phyloP scores from a whole-genome alignment of 169 alveolate genomes.

The Eimeria nieschulzi region DNA sequence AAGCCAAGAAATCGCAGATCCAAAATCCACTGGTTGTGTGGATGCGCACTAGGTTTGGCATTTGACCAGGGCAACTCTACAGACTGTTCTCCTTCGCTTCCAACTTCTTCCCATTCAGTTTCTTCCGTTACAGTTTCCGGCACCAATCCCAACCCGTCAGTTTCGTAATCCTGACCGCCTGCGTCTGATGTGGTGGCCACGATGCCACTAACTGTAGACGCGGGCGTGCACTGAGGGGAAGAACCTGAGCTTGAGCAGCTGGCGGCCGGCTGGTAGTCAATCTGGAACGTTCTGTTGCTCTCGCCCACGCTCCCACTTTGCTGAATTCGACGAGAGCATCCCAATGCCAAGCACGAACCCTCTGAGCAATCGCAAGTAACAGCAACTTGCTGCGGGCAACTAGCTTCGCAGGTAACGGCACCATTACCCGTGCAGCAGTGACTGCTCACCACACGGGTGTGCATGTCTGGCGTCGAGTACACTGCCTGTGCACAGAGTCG shows the following conservation, averaged over 20 bases:
- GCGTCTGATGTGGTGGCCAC: not conserved
- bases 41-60: not conserved
- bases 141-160: not conserved
- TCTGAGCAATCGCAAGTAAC: no score
- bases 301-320: no score
- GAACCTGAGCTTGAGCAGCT: no score
- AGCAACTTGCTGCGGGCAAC: no score
- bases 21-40: not conserved
- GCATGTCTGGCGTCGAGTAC: not conserved
- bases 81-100: no score
- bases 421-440: not conserved
- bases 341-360: no score
- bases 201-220: not conserved
- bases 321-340: no score
- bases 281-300: no score
- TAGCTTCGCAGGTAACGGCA: no score
- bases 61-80: no score
- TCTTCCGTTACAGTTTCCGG: not conserved
- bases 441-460: not conserved
- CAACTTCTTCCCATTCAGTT: not conserved
- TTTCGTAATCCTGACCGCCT: not conserved
- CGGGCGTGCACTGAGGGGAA: not conserved
- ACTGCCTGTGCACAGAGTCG: not conserved
- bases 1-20: slow-evolving; percentile 32
- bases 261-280: no score